Evolutionary conservation across 2,329 filamentous ascomycete species (phyloP), one percentile per base, ranked within the genome.

Genomic region (Thielaviopsis populi): DNA sequence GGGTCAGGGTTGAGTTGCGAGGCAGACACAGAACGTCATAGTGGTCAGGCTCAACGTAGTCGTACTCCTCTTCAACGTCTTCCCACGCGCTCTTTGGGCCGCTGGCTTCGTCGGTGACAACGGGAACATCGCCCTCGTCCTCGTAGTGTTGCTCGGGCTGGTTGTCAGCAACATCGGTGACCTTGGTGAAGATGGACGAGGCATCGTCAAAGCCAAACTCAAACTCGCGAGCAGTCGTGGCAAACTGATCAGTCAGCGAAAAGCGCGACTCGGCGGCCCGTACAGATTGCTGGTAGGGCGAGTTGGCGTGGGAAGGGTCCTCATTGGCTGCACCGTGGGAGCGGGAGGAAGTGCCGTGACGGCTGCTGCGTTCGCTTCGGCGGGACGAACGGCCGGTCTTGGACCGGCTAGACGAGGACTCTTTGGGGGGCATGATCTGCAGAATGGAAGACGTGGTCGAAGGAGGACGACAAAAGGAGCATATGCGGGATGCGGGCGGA

Each of bases 191-290:
- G 53, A 78, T 69, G 19, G 77, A 78, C 48, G 75, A 77, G 22
- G 71, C 74, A 66, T 79, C 78, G 68, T 79, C 78, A 63, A 76
- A 77, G 67, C 73, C 77, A 61, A 79, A 77, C 59, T 78, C 76
- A 60, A 75, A 76, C 65, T 79, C 77, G 59, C 72, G 73, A 40
- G 76, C 71, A 5, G 78, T 79, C 42, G 75, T 70, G 22, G 78
- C 76, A 65, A 79, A 80, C 63, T 79, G 76, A 54, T 79, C 76
- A 56, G 73, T 75, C 58, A 79, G 71, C 2, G 78, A 79, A 70
- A 75, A 76, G 56, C 77, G 75, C 30, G 76, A 79, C 13, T 72
- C 71, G n/a, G 70, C 70, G 37, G 74, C 72, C 33, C 74, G 72
- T 53, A 75, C 53, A 8, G 61, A 63, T 40, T 54, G 37, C 41